Percentiles rank a stretch among this genome's conserved stretches.
Evolutionary conservation across 1,139 yeast species (phyloP).

Genomic region (Hanseniaspora gamundiae): DNA sequence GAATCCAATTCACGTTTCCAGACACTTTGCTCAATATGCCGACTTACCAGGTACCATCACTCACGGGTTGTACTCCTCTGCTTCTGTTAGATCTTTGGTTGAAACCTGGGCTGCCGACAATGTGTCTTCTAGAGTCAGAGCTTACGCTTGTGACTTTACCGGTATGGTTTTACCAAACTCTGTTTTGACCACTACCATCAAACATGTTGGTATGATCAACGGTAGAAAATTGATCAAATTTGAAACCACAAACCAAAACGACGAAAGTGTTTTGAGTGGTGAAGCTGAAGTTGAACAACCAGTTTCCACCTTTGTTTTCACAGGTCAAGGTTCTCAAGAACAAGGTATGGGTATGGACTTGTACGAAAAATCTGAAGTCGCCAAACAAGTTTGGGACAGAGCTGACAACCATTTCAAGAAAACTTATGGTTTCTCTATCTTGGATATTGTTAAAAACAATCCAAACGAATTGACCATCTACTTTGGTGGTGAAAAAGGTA

Average conservation of each 20-base stretch:
- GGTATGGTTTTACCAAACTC: conserved; percentile 98
- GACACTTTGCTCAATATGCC: conserved; percentile 89
- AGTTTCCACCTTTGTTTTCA: conserved; percentile 87
- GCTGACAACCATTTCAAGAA: conserved; percentile 88
- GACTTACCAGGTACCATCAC: conserved; percentile 94
- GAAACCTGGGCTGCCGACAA: conserved; percentile 99
- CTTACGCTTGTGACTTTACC: conserved; percentile 79
- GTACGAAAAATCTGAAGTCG: conserved; percentile 82
- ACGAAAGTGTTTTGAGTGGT: conserved; percentile 73
- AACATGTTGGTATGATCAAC: conserved; percentile 96
- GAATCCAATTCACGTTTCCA: conserved; percentile 95
- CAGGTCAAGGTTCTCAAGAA: conserved; percentile 99
- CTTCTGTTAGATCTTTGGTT: conserved; percentile 85
- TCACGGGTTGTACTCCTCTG: conserved; percentile 98
- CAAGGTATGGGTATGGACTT: conserved; percentile 99
- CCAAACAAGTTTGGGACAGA: conserved; percentile 93
- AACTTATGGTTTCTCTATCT: conserved; percentile 93
- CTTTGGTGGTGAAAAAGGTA: conserved; percentile 97
- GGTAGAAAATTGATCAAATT: conserved; percentile 96
- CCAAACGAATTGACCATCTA: conserved; percentile 92
- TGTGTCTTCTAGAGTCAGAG: conserved; percentile 90
- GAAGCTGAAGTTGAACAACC: conserved; percentile 99
- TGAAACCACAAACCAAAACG: conserved; percentile 73
- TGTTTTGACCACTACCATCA: conserved; percentile 72
- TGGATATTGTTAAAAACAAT: conserved; percentile 89